Base-by-base conservation (phyloP, 805 yeast genomes). In the Saccharomyces kudriavzevii region DNA sequence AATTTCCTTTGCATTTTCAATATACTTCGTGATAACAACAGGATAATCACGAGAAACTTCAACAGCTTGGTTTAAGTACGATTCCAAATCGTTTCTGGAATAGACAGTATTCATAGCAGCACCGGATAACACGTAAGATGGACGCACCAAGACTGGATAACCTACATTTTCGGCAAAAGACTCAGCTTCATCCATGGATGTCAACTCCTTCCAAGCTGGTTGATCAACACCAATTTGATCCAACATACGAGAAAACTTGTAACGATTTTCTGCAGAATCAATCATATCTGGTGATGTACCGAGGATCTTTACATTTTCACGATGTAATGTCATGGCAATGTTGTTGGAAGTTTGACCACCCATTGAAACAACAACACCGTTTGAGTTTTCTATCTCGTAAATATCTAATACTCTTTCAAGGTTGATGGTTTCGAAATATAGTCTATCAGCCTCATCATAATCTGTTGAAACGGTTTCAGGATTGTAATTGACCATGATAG, bases 381-480 rank as follows among this genome's bases (percentile, higher is more conserved):
- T 73, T 43, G 96, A 85, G 62, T 82, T 81, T 76, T 94, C 98
- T 54, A 89, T 74, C 70, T 92, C 97, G 70, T 92, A 94, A 63
- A 92, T 90, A 75, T 92, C 99, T 66, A 92, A 77, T 29, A 92
- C 92, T 70, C 97, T 82, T 77, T 92, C 99, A 65, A 91, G 77
- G 72, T 89, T 89, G 72, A 92, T 88, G 47, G 94, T 91, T 78
- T 92, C 99, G 67, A 92, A 92, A 76, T 94, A 92, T 62, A 92
- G 81, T 71, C 98, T 82, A 71, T 92, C 99, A 54, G 96, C 97
- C 75, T 92, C 99, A 72, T 92, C 99, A 70, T 89, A 92, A 74
- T 92, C 99, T 52, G 99, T 92, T n/a, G 96, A 87, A 22, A 92
- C 99, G 35, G 99, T 92, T 76, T 92, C 99, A 45, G 99, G 99